Base-by-base conservation (phyloP, 169 alveolate genomes). In the Cryptosporidium felis region DNA sequence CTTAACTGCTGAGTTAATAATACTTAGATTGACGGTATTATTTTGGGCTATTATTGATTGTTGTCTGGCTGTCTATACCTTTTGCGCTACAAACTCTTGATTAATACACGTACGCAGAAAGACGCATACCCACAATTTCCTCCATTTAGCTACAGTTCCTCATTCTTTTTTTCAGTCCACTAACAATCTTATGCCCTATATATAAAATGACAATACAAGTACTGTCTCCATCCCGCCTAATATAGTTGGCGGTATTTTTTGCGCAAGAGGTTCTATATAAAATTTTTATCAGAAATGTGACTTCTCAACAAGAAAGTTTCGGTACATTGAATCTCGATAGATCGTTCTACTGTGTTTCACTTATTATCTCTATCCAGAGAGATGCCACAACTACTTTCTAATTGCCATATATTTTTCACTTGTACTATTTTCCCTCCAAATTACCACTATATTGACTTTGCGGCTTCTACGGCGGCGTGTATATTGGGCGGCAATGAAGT, bases 11-110 rank as follows among this genome's bases (percentile, higher is more conserved):
- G 23, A 74, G 56, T 59, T 74, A 74, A 34, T 56, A 74, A 74
- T 74, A 74, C 85, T 74, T 74, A 74, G 85, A 74, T 74, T 74
- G 85, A 56, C 85, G 67, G 67, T 74, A 56, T 49, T 49, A 56
- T 74, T 49, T 53, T 74, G 56, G 85, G 85, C 85, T 74, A 63
- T 56, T 53, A 34, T 53, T 74, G 67, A 56, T 56, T 53, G 61
- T 65, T 53, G 67, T 53, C 85, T 53, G 85, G 85, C 85, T 53
- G 85, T 74, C 85, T 74, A 74, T 74, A 53, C 67, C 53, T 74
- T 45, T 56, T 74, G 67, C 67, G 67, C 74, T 74, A 21, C 36
- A 74, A 38, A 53, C 66, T n/a, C 41, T 40, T 21, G 14, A 30
- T 53, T 38, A 53, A 65, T 65, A 65, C 81, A 45, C 62, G 62